Evolutionary conservation across 768 basidiomycete species (phyloP), one percentile per base, ranked within the genome.

Genomic region (Boletus edulis): DNA sequence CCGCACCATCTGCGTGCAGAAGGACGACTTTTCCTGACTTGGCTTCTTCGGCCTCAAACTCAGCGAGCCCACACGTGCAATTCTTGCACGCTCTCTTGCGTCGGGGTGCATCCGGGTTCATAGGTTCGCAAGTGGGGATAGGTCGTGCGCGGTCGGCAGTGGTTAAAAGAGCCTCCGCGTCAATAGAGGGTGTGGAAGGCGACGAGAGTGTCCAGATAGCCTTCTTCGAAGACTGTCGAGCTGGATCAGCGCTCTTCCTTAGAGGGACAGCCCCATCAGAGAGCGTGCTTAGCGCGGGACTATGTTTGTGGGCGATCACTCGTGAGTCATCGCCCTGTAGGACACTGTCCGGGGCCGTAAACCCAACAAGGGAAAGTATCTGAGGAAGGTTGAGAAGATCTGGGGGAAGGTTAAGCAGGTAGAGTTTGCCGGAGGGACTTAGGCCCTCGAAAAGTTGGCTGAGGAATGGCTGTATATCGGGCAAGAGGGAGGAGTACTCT

Each of bases 31-130:
- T 85, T 60, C 77, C 77, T 44, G 69, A 73, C 58, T 69, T 75
- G 54, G 75, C 69, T 72, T 98, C 94, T 69, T 94, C 90, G 52
- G 84, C 89, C 71, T 97, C 93, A 17, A 96, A 69, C 77, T 98
- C 97, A 17, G 90, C 87, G 54, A 99, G 80, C n/a, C 97, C 97
- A 66, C 97, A 99, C 3, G 92, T 83, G 73, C 97, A 99, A 68
- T 84, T 85, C 76, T 98, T 98, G 81, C 97, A 99, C 31, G 97
- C 96, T 69, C 85, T 87, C 78, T 89, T 93, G 62, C 89, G 77
- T 59, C 88, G 78, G n/a, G 84, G 81, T 14, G 78, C 78, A 22
- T 71, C 68, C 11, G 62, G 62, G 18, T 61, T 64, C 41, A 81
- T 73, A 15, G 91, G 91, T 67, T 89, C 90, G 61, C 91, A 92